Conservation (phyloP, 352 stramenopile genomes). For the Bremia lactucae region DNA sequence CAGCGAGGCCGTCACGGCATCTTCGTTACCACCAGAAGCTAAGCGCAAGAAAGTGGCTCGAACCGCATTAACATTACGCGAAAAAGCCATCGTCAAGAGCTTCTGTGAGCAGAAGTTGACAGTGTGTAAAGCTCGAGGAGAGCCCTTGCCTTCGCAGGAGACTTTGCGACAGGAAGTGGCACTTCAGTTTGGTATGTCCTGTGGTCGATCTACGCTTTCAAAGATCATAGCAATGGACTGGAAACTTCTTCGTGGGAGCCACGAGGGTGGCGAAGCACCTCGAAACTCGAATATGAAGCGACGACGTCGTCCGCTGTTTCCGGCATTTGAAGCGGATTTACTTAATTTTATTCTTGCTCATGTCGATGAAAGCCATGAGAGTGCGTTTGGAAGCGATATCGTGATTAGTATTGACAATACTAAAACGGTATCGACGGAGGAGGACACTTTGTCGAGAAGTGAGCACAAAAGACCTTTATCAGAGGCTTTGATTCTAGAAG, state of each 20-base stretch:
- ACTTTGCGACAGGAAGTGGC: conserved; percentile 40
- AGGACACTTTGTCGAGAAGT: background rate
- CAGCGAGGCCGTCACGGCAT: background rate
- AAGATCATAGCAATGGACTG: conserved; percentile 68
- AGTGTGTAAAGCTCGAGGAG: conserved; percentile 40
- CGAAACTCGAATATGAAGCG: conserved; percentile 73
- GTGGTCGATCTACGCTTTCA: conserved; percentile 62
- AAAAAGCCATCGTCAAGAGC: conserved; percentile 65
- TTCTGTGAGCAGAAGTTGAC: conserved; percentile 61
- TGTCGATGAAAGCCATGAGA: too few relatives aligned
- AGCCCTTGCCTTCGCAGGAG: conserved; percentile 53
- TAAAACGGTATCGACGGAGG: background rate
- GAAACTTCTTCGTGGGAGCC: conserved; percentile 28
- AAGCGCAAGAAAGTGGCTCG: conserved; percentile 27
- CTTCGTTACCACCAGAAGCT: background rate
- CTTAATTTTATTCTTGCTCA: conserved; percentile 37
- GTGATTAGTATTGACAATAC: background rate
- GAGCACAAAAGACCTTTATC: conserved; percentile 21
- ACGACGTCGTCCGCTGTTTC: conserved; percentile 57
- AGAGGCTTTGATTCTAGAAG: conserved; percentile 62
- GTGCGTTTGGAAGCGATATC: too few relatives aligned
- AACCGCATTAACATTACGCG: conserved; percentile 51
- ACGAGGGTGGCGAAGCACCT: conserved; percentile 20
- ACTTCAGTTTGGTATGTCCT: conserved; percentile 45
- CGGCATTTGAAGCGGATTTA: conserved; percentile 53